Conservation (phyloP, 2,329 filamentous ascomycete species). For the Colletotrichum costaricense region DNA sequence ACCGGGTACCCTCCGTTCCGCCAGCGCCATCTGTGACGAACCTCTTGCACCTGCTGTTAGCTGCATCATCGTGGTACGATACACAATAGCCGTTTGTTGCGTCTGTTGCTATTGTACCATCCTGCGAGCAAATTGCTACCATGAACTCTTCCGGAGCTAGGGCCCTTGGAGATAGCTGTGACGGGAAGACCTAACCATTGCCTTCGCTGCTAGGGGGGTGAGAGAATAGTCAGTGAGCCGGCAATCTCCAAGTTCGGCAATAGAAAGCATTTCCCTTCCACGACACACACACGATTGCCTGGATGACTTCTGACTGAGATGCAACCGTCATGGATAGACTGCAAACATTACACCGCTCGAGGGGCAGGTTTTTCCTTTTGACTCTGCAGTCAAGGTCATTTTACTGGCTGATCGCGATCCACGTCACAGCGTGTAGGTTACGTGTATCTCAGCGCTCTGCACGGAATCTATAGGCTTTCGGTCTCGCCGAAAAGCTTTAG, state of each 20-base stretch:
- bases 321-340: background rate
- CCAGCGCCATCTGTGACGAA: constrained; percentile 24
- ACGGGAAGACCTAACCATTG: background rate
- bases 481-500: background rate
- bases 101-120: background rate
- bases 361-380: background rate
- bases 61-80: constrained; percentile 1
- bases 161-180: background rate
- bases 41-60: constrained; percentile 13
- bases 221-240: background rate
- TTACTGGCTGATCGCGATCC: background rate
- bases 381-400: background rate
- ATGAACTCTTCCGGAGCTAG: background rate
- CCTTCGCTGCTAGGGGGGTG: background rate
- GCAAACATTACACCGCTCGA: background rate
- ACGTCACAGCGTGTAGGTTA: background rate
- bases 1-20: constrained; percentile 20
- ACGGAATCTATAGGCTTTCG: background rate
- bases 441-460: background rate
- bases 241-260: background rate
- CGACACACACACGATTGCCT: background rate
- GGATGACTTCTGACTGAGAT: background rate
- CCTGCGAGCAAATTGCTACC: background rate
- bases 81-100: background rate
- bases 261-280: background rate